Conservation (phyloP, 768 basidiomycete genomes). For the Termitomyces sp. region DNA sequence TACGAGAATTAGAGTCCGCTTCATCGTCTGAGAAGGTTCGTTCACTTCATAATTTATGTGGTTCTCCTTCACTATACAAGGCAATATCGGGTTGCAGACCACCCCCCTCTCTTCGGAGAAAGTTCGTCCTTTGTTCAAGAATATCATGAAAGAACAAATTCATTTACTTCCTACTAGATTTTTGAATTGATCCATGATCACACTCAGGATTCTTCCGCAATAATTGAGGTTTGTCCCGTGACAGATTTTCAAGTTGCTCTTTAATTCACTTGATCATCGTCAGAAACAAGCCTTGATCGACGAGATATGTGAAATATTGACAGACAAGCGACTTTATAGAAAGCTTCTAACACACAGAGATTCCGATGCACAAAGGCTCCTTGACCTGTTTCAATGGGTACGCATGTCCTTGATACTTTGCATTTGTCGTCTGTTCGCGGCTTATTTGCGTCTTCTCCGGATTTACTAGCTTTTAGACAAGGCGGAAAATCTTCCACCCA, state of each 20-base stretch:
- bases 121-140: not conserved
- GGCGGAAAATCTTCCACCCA: not conserved
- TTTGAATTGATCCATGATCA: too few species aligned
- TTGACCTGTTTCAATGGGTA: not conserved
- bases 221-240: not conserved
- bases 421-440: too few species aligned
- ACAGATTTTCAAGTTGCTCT: not conserved
- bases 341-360: not conserved
- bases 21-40: too few species aligned
- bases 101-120: not conserved
- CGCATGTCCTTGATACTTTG: not conserved
- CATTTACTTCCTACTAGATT: not conserved
- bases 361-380: not conserved
- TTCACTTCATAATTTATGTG: too few species aligned
- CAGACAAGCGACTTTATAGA: not conserved
- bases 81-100: too few species aligned
- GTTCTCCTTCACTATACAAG: too few species aligned
- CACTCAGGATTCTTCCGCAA: not conserved
- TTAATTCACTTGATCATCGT: not conserved
- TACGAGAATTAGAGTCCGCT: not conserved
- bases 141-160: not conserved
- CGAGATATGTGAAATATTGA: not conserved
- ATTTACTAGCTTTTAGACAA: slow-evolving; percentile 1
- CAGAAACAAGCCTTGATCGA: not conserved
- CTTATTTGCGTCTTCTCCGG: too few species aligned